Percentiles rank a stretch among this genome's conserved stretches.
Evolutionary conservation across 257 asterid species (phyloP).

Genomic region (Solanum pennellii): DNA sequence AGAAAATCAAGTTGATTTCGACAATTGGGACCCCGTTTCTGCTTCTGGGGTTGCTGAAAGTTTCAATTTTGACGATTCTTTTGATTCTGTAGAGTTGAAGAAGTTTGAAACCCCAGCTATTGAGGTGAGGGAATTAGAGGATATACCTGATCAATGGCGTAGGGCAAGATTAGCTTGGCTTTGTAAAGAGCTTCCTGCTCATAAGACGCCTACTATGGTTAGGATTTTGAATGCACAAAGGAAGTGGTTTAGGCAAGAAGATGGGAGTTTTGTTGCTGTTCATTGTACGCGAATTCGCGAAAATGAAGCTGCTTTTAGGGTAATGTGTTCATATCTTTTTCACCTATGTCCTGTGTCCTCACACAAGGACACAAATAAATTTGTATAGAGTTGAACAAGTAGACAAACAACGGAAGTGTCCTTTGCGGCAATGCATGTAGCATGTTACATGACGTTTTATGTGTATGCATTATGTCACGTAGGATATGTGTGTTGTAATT

Average conservation of each 20-base stretch:
- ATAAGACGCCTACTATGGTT: constrained; percentile 40
- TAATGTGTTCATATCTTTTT: background rate
- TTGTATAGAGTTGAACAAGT: background rate
- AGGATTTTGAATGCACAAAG: constrained; percentile 83
- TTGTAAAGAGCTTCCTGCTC: constrained; percentile 89
- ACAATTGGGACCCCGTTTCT: constrained; percentile 2
- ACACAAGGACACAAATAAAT: background rate
- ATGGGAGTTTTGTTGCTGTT: constrained; percentile 49
- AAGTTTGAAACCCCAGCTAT: constrained; percentile 40
- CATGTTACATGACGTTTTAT: background rate
- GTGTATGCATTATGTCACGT: too few relatives aligned
- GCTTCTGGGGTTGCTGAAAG: constrained; percentile 15
- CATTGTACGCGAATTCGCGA: constrained; percentile 81
- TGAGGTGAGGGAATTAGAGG: constrained; percentile 70
- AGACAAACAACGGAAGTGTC: background rate
- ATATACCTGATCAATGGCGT: constrained; percentile 93
- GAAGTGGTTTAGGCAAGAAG: constrained; percentile 87
- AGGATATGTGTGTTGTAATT: background rate
- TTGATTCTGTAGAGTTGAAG: constrained; percentile 34
- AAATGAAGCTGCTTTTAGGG: constrained; percentile 19
- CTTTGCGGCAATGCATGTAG: background rate
- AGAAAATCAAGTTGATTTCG: constrained; percentile 1
- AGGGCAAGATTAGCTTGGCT: constrained; percentile 92
- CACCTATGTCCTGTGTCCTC: too few relatives aligned
- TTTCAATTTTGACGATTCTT: constrained; percentile 38